These are phyloP conservation scores for Debaryomyces subglobosus DNA, from an alignment of 1,139 yeast genomes.

Conservation along the genomic window DNA sequence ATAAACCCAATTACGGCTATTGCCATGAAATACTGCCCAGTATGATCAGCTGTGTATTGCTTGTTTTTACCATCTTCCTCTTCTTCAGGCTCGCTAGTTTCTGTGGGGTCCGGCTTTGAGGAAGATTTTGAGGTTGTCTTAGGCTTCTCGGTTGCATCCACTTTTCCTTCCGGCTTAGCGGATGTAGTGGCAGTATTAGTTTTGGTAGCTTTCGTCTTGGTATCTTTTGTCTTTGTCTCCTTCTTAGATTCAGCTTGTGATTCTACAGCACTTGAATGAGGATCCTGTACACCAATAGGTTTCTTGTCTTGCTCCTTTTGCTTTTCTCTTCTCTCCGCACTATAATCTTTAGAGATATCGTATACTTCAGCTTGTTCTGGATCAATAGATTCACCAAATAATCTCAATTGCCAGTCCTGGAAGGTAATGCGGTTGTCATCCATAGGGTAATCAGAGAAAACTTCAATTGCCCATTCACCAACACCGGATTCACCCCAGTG, in stretches of 20 bases:
- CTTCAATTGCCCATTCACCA: conserved; percentile 83
- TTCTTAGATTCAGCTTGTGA: background rate
- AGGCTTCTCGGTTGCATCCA: conserved; percentile 9
- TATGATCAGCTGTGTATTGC: conserved; percentile 39
- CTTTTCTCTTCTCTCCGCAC: conserved; percentile 38
- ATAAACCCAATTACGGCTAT: conserved; percentile 63
- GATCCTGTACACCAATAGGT: conserved; percentile 7
- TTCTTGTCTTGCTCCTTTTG: conserved; percentile 16
- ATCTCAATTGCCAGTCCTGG: conserved; percentile 71
- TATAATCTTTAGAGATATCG: conserved; percentile 46
- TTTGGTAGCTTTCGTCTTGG: background rate
- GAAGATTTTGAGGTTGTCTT: conserved; percentile 3
- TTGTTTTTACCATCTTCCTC: conserved; percentile 38
- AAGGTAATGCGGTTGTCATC: conserved; percentile 48
- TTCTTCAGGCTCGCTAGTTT: conserved; percentile 20
- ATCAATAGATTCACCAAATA: conserved; percentile 82
- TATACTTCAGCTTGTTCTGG: conserved; percentile 57
- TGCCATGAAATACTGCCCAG: conserved; percentile 62
- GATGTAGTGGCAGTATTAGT: conserved; percentile 10
- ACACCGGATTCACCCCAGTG: conserved; percentile 92
- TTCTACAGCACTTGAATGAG: conserved; percentile 1
- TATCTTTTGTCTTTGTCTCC: background rate
- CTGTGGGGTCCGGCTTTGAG: conserved; percentile 8
- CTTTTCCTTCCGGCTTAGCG: conserved; percentile 9
- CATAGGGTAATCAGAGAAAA: conserved; percentile 33